Evolutionary conservation across 345 rosid species (phyloP).

Genomic region (Clarkia xantiana): DNA sequence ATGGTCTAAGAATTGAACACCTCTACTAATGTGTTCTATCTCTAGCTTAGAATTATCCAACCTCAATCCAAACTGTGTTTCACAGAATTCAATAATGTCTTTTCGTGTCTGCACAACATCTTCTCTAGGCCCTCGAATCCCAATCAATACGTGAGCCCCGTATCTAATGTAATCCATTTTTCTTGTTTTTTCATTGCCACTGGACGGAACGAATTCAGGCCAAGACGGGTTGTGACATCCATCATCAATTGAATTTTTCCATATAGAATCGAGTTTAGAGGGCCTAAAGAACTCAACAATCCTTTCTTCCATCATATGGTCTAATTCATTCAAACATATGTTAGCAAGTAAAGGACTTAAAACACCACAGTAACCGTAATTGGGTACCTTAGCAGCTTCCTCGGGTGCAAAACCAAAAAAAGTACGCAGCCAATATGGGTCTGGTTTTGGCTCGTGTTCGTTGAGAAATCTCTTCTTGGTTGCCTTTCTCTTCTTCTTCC

Average conservation of each 20-base stretch:
- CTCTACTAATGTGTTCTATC: slow-evolving; percentile 75
- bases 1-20: slow-evolving; percentile 88
- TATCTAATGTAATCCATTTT: slow-evolving; percentile 86
- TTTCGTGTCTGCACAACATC: slow-evolving; percentile 53
- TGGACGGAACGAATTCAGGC: slow-evolving; percentile 96
- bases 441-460: slow-evolving; percentile 84
- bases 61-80: slow-evolving; percentile 37
- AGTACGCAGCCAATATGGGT: slow-evolving; percentile 88
- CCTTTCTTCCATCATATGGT: slow-evolving; percentile 62
- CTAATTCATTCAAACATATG: slow-evolving; percentile 72
- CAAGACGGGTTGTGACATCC: slow-evolving; percentile 94
- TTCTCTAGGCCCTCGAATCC: slow-evolving; percentile 87
- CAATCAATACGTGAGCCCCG: slow-evolving; percentile 82
- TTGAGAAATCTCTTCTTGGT: slow-evolving; percentile 62
- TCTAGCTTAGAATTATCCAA: slow-evolving; percentile 65
- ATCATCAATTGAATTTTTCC: slow-evolving; percentile 73
- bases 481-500: slow-evolving; percentile 28
- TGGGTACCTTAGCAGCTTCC: slow-evolving; percentile 79
- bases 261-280: slow-evolving; percentile 63
- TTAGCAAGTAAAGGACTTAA: slow-evolving; percentile 88
- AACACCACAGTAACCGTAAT: slow-evolving; percentile 75
- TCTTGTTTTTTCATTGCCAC: slow-evolving; percentile 82
- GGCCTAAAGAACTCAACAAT: slow-evolving; percentile 60
- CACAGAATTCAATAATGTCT: slow-evolving; percentile 64
- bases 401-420: slow-evolving; percentile 77